Evolutionary conservation across 371 early-diverging fungal genomes (phyloP), one percentile per base, ranked within the genome.

Genomic region (Nematocida homosporus): DNA sequence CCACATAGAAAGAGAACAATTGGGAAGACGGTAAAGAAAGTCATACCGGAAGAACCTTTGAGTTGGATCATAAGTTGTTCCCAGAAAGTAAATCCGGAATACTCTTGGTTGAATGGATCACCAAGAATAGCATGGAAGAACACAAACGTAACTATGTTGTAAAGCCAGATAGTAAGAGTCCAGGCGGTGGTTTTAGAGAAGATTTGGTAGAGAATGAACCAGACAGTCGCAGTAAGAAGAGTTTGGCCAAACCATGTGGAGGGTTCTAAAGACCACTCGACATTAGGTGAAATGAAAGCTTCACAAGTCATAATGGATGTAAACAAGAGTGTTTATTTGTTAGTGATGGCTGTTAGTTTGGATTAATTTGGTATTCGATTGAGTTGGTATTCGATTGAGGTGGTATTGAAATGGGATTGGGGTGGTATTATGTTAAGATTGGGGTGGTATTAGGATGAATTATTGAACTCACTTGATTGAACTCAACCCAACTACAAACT

Each of bases 111-210:
- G 66, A 85, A 85, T n/a, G 85, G 85, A 77, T 83, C 83, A 18
- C 85, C 85, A 27, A 81, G 65, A 41, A 81, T 82, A 68, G 80
- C 81, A 67, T 85, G 85, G 56, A 85, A 83, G 51, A 85, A 81
- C 10, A 83, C 75, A 72, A 85, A 85, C 2, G 83, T 82, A 8
- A 72, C 34, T 5, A 85, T 56, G 69, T 85, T 85, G 65, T 85
- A 83, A 30, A 68, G 38, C 41, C 81, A 57, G 10, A 81, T 64
- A 23, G 83, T 78, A 16, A 79, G 30, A 52, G 82, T 79, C 72
- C 68, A 79, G 2, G 80, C 65, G 27, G 55, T 41, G 38, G 61
- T 38, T n/a, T 76, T 41, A 2, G 61, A 35, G 34, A 81, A 75
- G 4, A 82, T 57, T 35, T 72, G 75, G 10, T 20, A 30, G 30